Conservation (phyloP, 225 moss, liverwort and hornwort genomes). For the Pseudoscleropodium purum region DNA sequence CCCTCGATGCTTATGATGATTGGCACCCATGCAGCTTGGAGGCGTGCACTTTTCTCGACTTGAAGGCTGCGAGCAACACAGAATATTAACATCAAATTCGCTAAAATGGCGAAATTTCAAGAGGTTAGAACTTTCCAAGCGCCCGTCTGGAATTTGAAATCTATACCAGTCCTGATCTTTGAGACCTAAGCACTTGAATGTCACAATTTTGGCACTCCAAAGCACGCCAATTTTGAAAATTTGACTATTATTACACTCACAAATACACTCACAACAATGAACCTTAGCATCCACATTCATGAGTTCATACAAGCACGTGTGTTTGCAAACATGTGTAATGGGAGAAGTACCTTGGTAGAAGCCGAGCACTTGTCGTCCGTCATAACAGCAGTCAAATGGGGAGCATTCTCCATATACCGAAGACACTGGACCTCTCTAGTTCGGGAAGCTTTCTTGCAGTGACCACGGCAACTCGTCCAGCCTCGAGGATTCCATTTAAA, state of each 20-base stretch:
- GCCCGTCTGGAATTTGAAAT: background rate
- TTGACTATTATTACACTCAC: background rate
- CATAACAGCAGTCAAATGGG: slow-evolving; percentile 32
- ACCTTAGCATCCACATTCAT: background rate
- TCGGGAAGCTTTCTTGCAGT: slow-evolving; percentile 51
- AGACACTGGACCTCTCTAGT: slow-evolving; percentile 45
- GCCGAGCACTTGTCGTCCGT: slow-evolving; percentile 52
- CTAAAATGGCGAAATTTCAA: background rate
- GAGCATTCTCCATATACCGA: slow-evolving; percentile 44
- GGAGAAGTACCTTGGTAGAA: slow-evolving; percentile 31
- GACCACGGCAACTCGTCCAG: slow-evolving; percentile 67
- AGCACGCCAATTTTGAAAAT: background rate
- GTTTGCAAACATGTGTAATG: background rate
- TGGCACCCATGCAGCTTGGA: slow-evolving; percentile 10
- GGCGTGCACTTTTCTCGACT: slow-evolving; percentile 18
- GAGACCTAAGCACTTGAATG: background rate
- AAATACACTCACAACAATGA: background rate
- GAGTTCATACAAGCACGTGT: background rate
- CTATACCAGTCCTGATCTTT: background rate
- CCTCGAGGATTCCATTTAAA: slow-evolving; percentile 52
- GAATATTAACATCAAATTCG: background rate
- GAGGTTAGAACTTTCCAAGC: background rate
- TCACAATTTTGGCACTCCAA: background rate
- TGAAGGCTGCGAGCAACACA: slow-evolving; percentile 11
- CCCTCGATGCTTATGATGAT: slow-evolving; percentile 23